Percentiles rank a stretch among this genome's conserved stretches.
Conservation (phyloP, 2,329 filamentous ascomycete species). For the Fusarium sarcochroum region DNA sequence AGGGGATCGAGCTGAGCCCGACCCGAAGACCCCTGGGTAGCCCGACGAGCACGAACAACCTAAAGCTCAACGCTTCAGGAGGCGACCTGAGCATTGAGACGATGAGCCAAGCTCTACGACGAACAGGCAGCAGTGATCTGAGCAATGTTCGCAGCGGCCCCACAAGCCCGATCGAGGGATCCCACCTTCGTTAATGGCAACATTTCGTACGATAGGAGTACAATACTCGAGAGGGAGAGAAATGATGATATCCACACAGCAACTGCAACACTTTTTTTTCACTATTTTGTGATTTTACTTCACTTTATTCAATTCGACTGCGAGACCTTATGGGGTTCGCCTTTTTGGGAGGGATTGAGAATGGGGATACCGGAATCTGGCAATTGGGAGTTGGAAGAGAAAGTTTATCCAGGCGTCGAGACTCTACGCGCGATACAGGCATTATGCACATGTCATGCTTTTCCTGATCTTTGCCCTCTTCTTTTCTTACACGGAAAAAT, state of each 20-base stretch:
- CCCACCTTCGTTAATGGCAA: slow-evolving; percentile 48
- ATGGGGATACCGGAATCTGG: slow-evolving; percentile 45
- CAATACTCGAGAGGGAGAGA: slow-evolving; percentile 14
- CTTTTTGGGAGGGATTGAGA: slow-evolving; percentile 42
- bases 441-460: slow-evolving; percentile 40
- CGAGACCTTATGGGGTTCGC: slow-evolving; percentile 30
- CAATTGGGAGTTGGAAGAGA: slow-evolving; percentile 52
- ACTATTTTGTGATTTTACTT: slow-evolving; percentile 39
- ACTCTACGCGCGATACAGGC: slow-evolving; percentile 37
- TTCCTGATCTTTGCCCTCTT: slow-evolving; percentile 34
- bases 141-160: slow-evolving; percentile 68
- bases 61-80: slow-evolving; percentile 57
- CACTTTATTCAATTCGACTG: slow-evolving; percentile 41
- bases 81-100: slow-evolving; percentile 90
- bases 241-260: slow-evolving; percentile 39
- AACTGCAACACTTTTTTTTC: slow-evolving; percentile 36
- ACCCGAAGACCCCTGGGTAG: slow-evolving; percentile 72
- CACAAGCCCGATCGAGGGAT: slow-evolving; percentile 68
- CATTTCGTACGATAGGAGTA: slow-evolving; percentile 5
- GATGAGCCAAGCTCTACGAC: slow-evolving; percentile 89
- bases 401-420: slow-evolving; percentile 47
- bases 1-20: slow-evolving; percentile 80
- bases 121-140: slow-evolving; percentile 88
- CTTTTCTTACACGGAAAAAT: slow-evolving; percentile 36
- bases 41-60: slow-evolving; percentile 68